Base-by-base conservation (phyloP, 129 eudicot genomes). In the Flaveria brownii region DNA sequence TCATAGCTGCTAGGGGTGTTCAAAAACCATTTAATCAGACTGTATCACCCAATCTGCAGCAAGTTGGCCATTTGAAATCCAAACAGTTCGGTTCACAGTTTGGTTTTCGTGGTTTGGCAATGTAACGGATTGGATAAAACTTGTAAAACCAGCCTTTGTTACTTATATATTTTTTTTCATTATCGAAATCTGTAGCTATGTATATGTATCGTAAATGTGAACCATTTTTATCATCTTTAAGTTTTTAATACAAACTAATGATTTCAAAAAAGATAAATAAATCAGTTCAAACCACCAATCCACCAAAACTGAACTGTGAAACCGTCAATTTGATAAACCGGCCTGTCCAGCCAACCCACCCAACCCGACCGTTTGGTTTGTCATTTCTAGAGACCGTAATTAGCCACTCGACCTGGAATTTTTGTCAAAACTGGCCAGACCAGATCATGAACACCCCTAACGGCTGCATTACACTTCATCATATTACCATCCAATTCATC, bases 401-500 rank as follows among this genome's bases (percentile, higher is more conserved):
- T 54, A n/a, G 10, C 60, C 10, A 2, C 22, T 57, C 13, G 2
- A 16, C 13, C 64, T 22, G 6, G 0, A 7, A 17, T 55, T 55
- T 55, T 18, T 17, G 25, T 55, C 64, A 57, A 57, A 57, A 57
- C 30, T 6, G 3, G 5, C 16, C 7, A 2, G 22, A 22, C 64
- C 1, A 11, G 5, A 57, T 57, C 64, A 2, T 10, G 33, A 22
- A 57, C 64, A 57, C 30, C 6, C 64, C 64, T 20, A 22, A 20
- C 4, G 15, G 15, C 14, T 12, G 28, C 64, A 57, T 22, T 3
- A 22, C 64, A 22, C 6, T 10, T 10, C 30, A 78, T 5, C 88
- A 82, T 74, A 85, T 84, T 82, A 82, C 77, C 87, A 83, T 62
- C 42, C 3, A 59, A 25, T 26, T 66, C 28, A 66, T 39, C 73